Evolutionary conservation across 192 early-diverging fungal genomes (phyloP).

Genomic region (Irineochytrium annulatum): DNA sequence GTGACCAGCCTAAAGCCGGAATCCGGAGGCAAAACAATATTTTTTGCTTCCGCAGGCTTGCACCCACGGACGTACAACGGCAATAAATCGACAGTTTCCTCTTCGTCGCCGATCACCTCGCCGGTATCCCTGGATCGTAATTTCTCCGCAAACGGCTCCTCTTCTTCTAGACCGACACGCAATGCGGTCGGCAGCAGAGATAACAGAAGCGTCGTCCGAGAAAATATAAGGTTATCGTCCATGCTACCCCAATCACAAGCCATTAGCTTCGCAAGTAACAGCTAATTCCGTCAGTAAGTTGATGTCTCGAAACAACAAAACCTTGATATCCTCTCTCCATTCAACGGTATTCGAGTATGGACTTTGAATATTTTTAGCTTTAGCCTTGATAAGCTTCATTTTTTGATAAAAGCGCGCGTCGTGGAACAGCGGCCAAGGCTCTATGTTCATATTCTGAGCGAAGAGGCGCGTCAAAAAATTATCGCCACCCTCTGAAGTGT

Average conservation of each 20-base stretch:
- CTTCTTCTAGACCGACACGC: neutral
- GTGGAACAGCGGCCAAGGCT: conserved; percentile 7
- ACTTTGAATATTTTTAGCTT: neutral
- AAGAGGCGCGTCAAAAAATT: conserved; percentile 5
- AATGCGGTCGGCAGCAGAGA: neutral
- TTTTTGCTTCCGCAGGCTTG: neutral
- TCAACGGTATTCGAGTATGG: neutral
- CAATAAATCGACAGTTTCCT: neutral
- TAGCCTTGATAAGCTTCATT: neutral
- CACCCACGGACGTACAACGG: neutral
- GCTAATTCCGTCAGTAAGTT: neutral
- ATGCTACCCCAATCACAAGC: conserved; percentile 4
- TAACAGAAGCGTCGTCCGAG: neutral
- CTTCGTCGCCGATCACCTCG: neutral
- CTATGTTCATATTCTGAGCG: neutral
- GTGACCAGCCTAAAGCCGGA: neutral
- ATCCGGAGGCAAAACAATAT: neutral
- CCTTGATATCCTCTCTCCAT: neutral
- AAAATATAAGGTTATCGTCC: conserved; percentile 1
- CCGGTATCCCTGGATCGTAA: neutral
- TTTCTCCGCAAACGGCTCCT: neutral
- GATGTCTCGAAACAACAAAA: neutral
- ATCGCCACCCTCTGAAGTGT: conserved; percentile 4
- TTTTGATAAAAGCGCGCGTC: conserved; percentile 6
- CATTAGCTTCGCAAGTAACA: neutral